A percentile compares a stretch with the other conserved stretches of the same genome.
Evolutionary conservation across 768 basidiomycete species (phyloP).

Genomic region (Chiua virens): DNA sequence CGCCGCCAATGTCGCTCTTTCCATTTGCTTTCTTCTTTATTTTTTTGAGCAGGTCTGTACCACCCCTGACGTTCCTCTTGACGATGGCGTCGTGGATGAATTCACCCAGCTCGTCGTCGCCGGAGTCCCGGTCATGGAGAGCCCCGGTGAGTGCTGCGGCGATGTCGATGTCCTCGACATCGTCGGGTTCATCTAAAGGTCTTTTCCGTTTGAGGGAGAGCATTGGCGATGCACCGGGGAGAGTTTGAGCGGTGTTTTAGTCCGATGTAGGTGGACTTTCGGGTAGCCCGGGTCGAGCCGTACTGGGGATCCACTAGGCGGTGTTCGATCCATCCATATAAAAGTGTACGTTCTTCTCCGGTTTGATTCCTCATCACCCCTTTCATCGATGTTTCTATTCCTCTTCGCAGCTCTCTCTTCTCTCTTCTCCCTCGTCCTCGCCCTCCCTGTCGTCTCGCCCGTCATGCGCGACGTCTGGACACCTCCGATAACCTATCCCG

Average conservation of each 20-base stretch:
- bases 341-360: slow-evolving; percentile 1
- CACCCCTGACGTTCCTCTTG: slow-evolving; percentile 72
- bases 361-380: not conserved
- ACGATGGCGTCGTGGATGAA: slow-evolving; percentile 70
- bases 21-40: slow-evolving; percentile 69
- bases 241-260: not conserved
- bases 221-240: slow-evolving; percentile 30
- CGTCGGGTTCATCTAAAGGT: slow-evolving; percentile 10
- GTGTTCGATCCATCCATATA: slow-evolving; percentile 4
- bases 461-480: slow-evolving; percentile 47
- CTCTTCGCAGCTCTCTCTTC: slow-evolving; percentile 17
- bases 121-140: slow-evolving; percentile 16
- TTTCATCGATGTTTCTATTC: slow-evolving; percentile 17
- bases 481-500: slow-evolving; percentile 42
- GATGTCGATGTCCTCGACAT: slow-evolving; percentile 59
- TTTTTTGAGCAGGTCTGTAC: slow-evolving; percentile 75
- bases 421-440: slow-evolving; percentile 28
- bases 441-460: slow-evolving; percentile 27
- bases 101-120: slow-evolving; percentile 59
- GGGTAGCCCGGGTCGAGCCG: not conserved
- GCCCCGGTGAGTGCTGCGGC: slow-evolving; percentile 59
- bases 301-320: not conserved
- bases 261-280: not conserved
- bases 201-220: slow-evolving; percentile 31
- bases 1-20: slow-evolving; percentile 85